Conservation (phyloP, 164 flowering plant genomes). For the Stephania yunnanensis region DNA sequence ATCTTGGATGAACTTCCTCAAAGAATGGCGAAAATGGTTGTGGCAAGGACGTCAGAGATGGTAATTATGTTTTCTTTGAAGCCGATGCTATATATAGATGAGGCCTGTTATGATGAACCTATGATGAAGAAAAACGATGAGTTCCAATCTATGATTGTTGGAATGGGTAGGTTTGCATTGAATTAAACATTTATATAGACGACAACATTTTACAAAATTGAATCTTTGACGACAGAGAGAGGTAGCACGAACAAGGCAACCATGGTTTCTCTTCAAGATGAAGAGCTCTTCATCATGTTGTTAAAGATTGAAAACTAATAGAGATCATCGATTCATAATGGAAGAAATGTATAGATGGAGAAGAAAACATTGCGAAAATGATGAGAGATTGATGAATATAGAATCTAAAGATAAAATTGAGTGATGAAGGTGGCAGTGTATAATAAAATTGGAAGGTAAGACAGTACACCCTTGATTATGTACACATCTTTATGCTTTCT, state of each 20-base stretch:
- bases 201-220: slow-evolving; percentile 1
- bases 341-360: slow-evolving; percentile 9
- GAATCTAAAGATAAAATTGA: background rate
- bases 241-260: background rate
- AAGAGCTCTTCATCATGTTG: slow-evolving; percentile 9
- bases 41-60: slow-evolving; percentile 11
- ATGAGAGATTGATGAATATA: background rate
- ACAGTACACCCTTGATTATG: slow-evolving; percentile 22
- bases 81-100: slow-evolving; percentile 24
- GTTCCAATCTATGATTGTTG: slow-evolving; percentile 7
- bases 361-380: background rate
- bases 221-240: slow-evolving; percentile 8
- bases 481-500: no score
- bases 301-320: background rate
- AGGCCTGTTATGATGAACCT: slow-evolving; percentile 1
- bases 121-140: slow-evolving; percentile 9
- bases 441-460: slow-evolving; percentile 23
- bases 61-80: slow-evolving; percentile 24
- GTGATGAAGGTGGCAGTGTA: background rate
- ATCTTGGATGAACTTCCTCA: slow-evolving; percentile 66
- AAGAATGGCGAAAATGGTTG: slow-evolving; percentile 6
- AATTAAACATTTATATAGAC: background rate
- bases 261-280: slow-evolving; percentile 2
- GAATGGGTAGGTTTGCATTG: slow-evolving; percentile 3
- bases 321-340: background rate